Base-by-base conservation (phyloP, 2,329 filamentous ascomycete genomes). In the Beauveria scarabaeidicola region DNA sequence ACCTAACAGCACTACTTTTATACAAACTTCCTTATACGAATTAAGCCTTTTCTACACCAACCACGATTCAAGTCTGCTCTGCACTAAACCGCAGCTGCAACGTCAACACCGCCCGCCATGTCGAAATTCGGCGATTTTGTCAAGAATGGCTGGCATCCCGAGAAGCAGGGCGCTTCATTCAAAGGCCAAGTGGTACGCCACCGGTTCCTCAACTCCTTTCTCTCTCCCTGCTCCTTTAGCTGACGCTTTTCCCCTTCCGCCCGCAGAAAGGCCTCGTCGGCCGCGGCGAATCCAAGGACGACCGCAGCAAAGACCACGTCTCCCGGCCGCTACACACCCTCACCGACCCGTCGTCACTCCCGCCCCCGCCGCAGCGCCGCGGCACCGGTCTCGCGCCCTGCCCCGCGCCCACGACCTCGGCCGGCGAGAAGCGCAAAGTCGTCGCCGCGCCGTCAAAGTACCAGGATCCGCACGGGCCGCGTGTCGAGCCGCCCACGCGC, bases 281-380 rank as follows among this genome's bases (percentile, higher is more conserved):
- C 47, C 75, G 77, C 61, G 72, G 72, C 56, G 73, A 74, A 36
- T 67, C 69, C 29, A 66, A 69, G 17, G 64, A 68, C 29, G 66
- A 70, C 17, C 63, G 64, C 13, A 52, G 62, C 21, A 62, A 66
- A 23, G 65, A 72, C 59, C 76, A 78, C 64, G 71, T 74, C 48
- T 74, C 81, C 36, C 78, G 79, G 17, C 91, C 91, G 1, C 75
- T 95, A 47, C 78, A 84, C 9, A 79, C 83, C 3, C 79, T 96
- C 32, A 86, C 84, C 69, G 91, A 96, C 69, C 91, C 90, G 1
- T 72, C 83, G 1, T 82, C 84, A 17, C 96, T 96, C 69, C 90
- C 83, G 2, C 90, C 91, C 25, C 91, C 91, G 27, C 91, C 91
- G 0, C 92, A 84, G 66, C 88, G 74, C 41, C 70, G 71, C 29